Base-by-base conservation (phyloP, 2,329 filamentous ascomycete genomes). In the Didymella lethalis region DNA sequence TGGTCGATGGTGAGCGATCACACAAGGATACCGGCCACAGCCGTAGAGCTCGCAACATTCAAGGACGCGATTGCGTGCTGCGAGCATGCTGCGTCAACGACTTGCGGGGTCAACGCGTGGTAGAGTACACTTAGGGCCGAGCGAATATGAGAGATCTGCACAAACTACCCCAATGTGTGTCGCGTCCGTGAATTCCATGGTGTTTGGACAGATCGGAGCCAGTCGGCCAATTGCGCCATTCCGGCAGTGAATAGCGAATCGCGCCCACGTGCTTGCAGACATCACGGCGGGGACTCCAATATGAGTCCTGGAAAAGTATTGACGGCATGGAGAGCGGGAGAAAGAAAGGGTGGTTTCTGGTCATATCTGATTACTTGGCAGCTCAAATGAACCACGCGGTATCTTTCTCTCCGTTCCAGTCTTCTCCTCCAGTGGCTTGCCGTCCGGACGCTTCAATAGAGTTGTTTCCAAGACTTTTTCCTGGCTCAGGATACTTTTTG, bases 401-500 rank as follows among this genome's bases (percentile, higher is more conserved):
- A 32, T 57, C 54, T 32, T 47, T 51, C 43, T 43, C 32, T 26
- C 18, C 43, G 43, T n/a, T 48, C 31, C 2, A 4, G 7, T 18
- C 16, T 8, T 34, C 28, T 20, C 14, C 25, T 28, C 25, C 41
- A n/a, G 18, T 32, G 11, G 11, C 5, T 23, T 14, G 32, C 48
- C 18, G 14, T 23, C 29, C 44, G 7, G 31, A 43, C 10, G 38
- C 32, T 1, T 12, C 26, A n/a, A 43, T 53, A 0, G 45, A 45
- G 6, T 34, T 20, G 32, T 60, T 49, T 34, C 57, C 20, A 28
- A 18, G 29, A 1, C 48, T 45, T n/a, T 60, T 64, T 18, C 59
- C 53, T 3, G 62, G 64, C 34, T 64, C 63, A 4, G 64, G 61
- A 52, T 67, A 67, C 46, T 67, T 69, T 50, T 59, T 62, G 0